phyloP scores from a whole-genome alignment of 805 yeast genomes.

The Saccharomycopsis sp. region DNA sequence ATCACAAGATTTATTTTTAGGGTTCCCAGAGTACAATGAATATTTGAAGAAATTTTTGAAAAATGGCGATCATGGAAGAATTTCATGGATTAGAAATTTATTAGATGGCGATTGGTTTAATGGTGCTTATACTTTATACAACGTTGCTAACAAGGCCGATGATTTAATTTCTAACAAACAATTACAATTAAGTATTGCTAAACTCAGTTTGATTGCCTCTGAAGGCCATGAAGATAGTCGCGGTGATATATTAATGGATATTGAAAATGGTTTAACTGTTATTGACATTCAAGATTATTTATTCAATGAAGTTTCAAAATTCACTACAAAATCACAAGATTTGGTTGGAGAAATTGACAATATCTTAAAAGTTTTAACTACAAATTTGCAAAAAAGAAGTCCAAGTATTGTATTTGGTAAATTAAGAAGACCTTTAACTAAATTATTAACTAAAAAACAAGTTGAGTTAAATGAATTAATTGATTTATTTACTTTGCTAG shows the following conservation, averaged over 20 bases:
- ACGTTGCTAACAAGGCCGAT: constrained; percentile 35
- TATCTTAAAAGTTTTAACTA: constrained; percentile 25
- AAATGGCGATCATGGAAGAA: constrained; percentile 38
- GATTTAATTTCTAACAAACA: constrained; percentile 42
- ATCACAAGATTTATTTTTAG: constrained; percentile 45
- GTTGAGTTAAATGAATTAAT: constrained; percentile 41
- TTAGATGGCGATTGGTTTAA: constrained; percentile 40
- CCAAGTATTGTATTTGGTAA: constrained; percentile 14
- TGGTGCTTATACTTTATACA: constrained; percentile 44
- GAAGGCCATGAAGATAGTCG: constrained; percentile 10
- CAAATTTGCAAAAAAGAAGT: constrained; percentile 24
- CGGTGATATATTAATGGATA: constrained; percentile 30
- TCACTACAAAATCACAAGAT: background rate
- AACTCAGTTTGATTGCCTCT: constrained; percentile 51
- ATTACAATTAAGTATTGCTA: constrained; percentile 63
- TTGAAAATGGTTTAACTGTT: constrained; percentile 44
- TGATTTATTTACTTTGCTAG: constrained; percentile 43
- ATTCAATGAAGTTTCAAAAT: constrained; percentile 23
- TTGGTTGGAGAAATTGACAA: constrained; percentile 19
- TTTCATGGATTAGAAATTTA: constrained; percentile 70
- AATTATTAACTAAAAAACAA: constrained; percentile 33
- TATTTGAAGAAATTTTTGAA: constrained; percentile 47
- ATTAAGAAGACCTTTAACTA: constrained; percentile 23
- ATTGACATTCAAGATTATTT: constrained; percentile 44
- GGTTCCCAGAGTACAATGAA: constrained; percentile 45